Evolutionary conservation across 306 rosid genomes (phyloP).

Genomic region (Fagus crenata): DNA sequence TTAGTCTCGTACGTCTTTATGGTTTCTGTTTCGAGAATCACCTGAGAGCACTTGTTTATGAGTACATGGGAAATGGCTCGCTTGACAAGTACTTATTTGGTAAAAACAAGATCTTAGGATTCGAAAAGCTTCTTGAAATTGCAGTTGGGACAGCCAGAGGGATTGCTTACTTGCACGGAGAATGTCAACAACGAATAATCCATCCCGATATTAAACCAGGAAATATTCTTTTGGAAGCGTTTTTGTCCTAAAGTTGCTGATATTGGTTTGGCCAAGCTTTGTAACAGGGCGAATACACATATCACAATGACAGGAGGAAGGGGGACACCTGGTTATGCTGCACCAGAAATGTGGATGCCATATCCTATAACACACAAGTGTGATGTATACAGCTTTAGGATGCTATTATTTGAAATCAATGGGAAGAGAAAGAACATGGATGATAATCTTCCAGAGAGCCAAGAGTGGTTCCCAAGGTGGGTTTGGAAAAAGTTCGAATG

Average conservation of each 20-base stretch:
- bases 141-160: slow-evolving; percentile 53
- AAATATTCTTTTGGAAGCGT: slow-evolving; percentile 38
- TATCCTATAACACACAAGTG: slow-evolving; percentile 35
- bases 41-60: slow-evolving; percentile 42
- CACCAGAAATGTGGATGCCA: slow-evolving; percentile 48
- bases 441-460: slow-evolving; percentile 23
- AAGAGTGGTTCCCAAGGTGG: slow-evolving; percentile 45
- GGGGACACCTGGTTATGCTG: slow-evolving; percentile 50
- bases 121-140: slow-evolving; percentile 34
- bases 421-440: slow-evolving; percentile 48
- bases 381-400: slow-evolving; percentile 49
- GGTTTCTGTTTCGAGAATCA: slow-evolving; percentile 42
- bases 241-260: slow-evolving; percentile 43
- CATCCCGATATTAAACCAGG: slow-evolving; percentile 49
- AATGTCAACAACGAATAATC: slow-evolving; percentile 39
- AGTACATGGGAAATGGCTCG: slow-evolving; percentile 42
- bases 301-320: slow-evolving; percentile 25
- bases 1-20: slow-evolving; percentile 40
- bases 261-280: slow-evolving; percentile 42
- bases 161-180: slow-evolving; percentile 46
- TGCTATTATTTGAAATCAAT: slow-evolving; percentile 41
- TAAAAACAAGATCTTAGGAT: slow-evolving; percentile 19
- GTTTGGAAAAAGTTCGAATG: slow-evolving; percentile 45
- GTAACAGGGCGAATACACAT: slow-evolving; percentile 27
- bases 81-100: slow-evolving; percentile 34